Percentiles rank a stretch among this genome's conserved stretches.
Evolutionary conservation across 805 yeast genomes (phyloP).

Genomic region (Pichia pseudocactophila): DNA sequence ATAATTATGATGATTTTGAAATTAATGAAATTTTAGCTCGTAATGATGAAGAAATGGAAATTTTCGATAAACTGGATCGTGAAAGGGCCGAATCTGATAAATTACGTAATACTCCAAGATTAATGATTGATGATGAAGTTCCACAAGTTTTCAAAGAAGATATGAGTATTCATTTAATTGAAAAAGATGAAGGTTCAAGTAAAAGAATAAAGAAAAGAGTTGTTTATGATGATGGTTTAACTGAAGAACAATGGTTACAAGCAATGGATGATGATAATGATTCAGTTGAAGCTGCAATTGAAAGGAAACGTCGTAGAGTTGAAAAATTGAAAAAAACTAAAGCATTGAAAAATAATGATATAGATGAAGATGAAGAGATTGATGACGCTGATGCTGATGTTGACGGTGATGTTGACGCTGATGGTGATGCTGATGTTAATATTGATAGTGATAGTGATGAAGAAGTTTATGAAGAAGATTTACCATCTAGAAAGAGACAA

Average conservation of each 20-base stretch:
- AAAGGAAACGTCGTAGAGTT: slow-evolving; percentile 35
- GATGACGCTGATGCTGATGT: slow-evolving; percentile 7
- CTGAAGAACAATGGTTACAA: slow-evolving; percentile 73
- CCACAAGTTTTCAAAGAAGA: slow-evolving; percentile 73
- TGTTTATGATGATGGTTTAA: slow-evolving; percentile 55
- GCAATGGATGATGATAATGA: slow-evolving; percentile 71
- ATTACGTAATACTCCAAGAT: slow-evolving; percentile 32
- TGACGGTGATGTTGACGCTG: slow-evolving; percentile 2
- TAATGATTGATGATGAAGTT: slow-evolving; percentile 61
- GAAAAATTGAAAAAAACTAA: slow-evolving; percentile 30
- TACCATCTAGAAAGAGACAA: slow-evolving; percentile 10
- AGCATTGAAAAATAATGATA: slow-evolving; percentile 15
- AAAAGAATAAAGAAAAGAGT: slow-evolving; percentile 57
- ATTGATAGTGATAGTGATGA: slow-evolving; percentile 10
- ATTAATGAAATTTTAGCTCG: slow-evolving; percentile 66
- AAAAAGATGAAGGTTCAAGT: slow-evolving; percentile 39
- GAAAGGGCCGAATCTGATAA: slow-evolving; percentile 38
- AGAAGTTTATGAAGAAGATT: slow-evolving; percentile 11
- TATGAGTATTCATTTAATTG: slow-evolving; percentile 35
- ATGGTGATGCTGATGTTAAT: slow-evolving; percentile 4
- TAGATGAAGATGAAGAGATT: slow-evolving; percentile 7
- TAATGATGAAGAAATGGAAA: slow-evolving; percentile 46
- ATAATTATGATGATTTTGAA: slow-evolving; percentile 59
- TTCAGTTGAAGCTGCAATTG: slow-evolving; percentile 50
- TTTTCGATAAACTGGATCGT: slow-evolving; percentile 52